Percentiles rank a stretch among this genome's conserved stretches.
Conservation (phyloP, 2,329 filamentous ascomycete genomes). For the Blastomyces emzantsi region DNA sequence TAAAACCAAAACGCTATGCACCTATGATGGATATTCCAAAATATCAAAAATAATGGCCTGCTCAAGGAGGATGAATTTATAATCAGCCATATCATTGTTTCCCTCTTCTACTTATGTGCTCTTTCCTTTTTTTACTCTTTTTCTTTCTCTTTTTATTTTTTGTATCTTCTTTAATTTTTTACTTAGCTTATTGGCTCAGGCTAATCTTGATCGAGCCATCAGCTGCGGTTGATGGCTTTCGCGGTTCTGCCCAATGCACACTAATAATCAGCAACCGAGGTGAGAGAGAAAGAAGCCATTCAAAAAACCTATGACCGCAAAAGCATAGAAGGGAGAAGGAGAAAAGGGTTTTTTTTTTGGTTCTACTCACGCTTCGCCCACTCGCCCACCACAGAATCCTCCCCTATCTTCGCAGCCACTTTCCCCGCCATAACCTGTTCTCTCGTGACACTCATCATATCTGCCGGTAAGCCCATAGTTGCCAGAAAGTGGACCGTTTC, state of each 20-base stretch:
- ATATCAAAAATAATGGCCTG: background rate
- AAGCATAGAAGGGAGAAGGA: background rate
- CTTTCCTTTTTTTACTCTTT: background rate
- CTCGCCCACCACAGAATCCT: background rate
- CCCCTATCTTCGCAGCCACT: slow-evolving; percentile 3
- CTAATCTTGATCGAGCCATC: slow-evolving; percentile 2
- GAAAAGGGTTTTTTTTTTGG: background rate
- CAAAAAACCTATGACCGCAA: background rate
- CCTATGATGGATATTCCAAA: background rate
- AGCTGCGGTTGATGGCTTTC: background rate
- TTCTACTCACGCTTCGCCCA: slow-evolving; percentile 1
- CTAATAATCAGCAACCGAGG: background rate
- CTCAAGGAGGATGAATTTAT: background rate
- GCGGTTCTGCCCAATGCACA: background rate
- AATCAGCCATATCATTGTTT: background rate
- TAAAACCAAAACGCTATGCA: slow-evolving; percentile 2
- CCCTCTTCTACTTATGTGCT: background rate
- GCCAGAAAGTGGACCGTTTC: slow-evolving; percentile 45
- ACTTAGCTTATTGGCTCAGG: background rate
- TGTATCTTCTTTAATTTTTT: too few relatives aligned
- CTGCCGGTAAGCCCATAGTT: slow-evolving; percentile 4
- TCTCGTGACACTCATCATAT: slow-evolving; percentile 9
- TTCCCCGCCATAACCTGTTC: slow-evolving; percentile 8
- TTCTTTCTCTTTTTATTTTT: background rate
- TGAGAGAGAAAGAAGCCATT: background rate